These are phyloP conservation scores for Pyrenophora teres DNA, from an alignment of 2,329 filamentous ascomycete genomes.

Conservation along the genomic window DNA sequence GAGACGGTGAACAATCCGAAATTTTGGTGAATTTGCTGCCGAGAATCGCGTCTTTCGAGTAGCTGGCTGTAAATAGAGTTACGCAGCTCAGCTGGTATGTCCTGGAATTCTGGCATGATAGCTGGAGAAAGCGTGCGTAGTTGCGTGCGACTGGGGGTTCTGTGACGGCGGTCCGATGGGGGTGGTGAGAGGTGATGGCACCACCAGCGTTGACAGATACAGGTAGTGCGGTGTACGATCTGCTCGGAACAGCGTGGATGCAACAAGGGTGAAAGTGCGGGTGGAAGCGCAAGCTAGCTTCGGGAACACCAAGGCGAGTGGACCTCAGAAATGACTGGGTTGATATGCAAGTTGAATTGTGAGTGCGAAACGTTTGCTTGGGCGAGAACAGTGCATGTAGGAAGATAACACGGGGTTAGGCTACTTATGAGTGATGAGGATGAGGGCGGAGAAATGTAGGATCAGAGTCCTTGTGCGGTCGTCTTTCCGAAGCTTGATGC, in stretches of 20 bases:
- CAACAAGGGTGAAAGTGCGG: background rate
- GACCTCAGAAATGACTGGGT: background rate
- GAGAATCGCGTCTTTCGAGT: background rate
- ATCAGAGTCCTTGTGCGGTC: background rate
- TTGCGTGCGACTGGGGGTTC: background rate
- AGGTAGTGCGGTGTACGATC: background rate
- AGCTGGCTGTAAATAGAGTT: conserved; percentile 25
- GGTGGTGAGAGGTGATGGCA: background rate
- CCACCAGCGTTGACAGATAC: background rate
- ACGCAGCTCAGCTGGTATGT: conserved; percentile 25
- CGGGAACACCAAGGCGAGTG: background rate
- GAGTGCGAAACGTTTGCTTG: background rate
- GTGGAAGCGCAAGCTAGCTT: conserved; percentile 10
- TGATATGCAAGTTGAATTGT: too few relatives aligned
- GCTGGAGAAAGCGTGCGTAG: background rate
- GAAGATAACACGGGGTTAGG: background rate
- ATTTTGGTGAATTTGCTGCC: background rate
- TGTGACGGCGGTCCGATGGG: background rate
- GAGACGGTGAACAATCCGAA: conserved; percentile 23
- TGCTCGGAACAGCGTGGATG: background rate
- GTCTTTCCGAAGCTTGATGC: conserved; percentile 7
- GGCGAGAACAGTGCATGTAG: background rate
- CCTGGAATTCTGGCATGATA: conserved; percentile 16
- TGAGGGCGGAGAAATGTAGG: conserved; percentile 1
- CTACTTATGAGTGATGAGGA: background rate